phyloP scores from a whole-genome alignment of 2,329 filamentous ascomycete species.

The Cordyceps tenuipes region DNA sequence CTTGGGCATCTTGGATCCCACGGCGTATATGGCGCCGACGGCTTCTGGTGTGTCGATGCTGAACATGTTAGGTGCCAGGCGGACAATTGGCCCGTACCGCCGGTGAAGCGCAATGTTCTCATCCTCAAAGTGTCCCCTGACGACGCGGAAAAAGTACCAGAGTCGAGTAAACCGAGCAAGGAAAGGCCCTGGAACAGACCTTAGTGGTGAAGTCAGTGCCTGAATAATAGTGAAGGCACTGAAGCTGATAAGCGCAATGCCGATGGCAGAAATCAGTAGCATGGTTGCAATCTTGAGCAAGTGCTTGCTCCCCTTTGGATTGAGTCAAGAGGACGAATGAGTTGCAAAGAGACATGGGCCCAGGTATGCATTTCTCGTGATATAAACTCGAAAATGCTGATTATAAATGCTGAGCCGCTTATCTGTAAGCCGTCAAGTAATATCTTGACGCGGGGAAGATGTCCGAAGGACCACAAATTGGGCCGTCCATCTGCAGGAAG shows the following conservation, averaged over 20 bases:
- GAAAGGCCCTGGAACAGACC: constrained; percentile 35
- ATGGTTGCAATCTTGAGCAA: background rate
- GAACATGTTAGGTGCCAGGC: constrained; percentile 32
- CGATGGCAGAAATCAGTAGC: background rate
- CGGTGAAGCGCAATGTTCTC: constrained; percentile 32
- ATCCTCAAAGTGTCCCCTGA: constrained; percentile 28
- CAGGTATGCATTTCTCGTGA: no score
- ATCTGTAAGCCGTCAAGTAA: background rate
- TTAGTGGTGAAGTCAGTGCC: constrained; percentile 23
- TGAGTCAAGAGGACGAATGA: background rate
- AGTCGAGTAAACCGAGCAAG: constrained; percentile 33
- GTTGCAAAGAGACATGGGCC: no score
- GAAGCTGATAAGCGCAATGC: background rate
- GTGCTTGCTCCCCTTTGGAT: no score
- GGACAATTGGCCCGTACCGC: constrained; percentile 31
- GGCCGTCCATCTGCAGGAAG: background rate
- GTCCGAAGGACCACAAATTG: background rate
- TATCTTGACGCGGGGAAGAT: background rate
- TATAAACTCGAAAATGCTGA: background rate
- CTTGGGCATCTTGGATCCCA: constrained; percentile 23
- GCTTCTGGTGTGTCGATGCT: constrained; percentile 30
- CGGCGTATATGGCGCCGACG: constrained; percentile 33
- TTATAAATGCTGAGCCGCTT: background rate
- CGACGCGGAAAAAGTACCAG: constrained; percentile 34
- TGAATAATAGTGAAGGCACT: background rate